Conservation (phyloP, 352 stramenopile genomes). For the Globisporangium solare region DNA sequence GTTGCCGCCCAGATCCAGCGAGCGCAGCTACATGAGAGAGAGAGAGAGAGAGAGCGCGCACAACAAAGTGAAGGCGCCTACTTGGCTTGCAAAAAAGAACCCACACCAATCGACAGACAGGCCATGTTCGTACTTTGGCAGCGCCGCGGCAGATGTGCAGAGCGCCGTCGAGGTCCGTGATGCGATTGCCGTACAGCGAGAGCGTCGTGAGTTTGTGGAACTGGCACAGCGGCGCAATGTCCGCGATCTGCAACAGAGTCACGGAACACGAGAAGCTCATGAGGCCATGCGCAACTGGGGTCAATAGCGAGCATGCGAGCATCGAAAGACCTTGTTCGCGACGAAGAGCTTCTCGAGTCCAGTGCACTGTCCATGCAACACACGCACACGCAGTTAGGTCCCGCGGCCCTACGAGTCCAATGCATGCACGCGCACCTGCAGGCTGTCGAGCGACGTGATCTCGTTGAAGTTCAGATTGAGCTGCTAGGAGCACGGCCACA, state of each 20-base stretch:
- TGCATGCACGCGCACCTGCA: constrained; percentile 25
- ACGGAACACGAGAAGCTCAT: no score
- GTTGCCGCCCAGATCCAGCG: constrained; percentile 71
- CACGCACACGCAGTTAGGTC: neutral
- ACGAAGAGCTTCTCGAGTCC: constrained; percentile 63
- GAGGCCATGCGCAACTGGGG: no score
- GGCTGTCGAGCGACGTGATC: constrained; percentile 38
- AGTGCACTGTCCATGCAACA: constrained; percentile 24
- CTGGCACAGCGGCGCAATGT: constrained; percentile 38
- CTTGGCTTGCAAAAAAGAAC: neutral
- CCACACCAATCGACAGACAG: no score
- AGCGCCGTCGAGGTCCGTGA: constrained; percentile 35
- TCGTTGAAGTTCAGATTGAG: constrained; percentile 72
- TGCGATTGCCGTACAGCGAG: constrained; percentile 56
- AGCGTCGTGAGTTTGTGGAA: constrained; percentile 53
- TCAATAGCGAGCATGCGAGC: no score
- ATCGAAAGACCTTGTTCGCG: constrained; percentile 32
- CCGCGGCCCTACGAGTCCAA: no score
- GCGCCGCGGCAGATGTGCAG: constrained; percentile 51
- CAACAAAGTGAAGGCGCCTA: neutral
- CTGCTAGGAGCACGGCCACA: constrained; percentile 17
- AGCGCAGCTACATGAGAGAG: constrained; percentile 47
- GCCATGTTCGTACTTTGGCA: constrained; percentile 28
- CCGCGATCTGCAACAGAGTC: constrained; percentile 32
- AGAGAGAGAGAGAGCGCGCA: no score